Evolutionary conservation across 164 flowering plant genomes (phyloP), one percentile per base, ranked within the genome.

Genomic region (Paratinospora sagittata): DNA sequence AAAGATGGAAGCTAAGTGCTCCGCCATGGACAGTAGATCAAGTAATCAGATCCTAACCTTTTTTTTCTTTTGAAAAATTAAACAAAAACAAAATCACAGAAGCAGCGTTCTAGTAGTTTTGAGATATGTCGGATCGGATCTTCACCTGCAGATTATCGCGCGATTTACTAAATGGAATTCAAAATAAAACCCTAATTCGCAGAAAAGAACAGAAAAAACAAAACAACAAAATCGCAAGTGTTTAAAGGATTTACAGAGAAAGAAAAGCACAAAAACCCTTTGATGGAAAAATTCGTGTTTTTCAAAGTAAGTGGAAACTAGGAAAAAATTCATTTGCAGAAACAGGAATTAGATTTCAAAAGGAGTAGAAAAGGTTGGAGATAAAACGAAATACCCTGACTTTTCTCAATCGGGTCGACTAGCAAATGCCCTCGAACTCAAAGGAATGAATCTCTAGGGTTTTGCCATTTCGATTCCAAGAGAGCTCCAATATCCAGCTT

Each of bases 1-100:
- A 67, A 84, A 84, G 24, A 84, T 84, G 13, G 86, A 84, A 9
- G 86, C 86, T 41, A 84, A 65, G 63, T 84, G 86, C 72, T 81
- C 86, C 74, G 86, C 84, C 84, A 81, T 81, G 37, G 37, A 41
- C 10, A 24, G 45, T 24, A 73, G 55, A n/a, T n/a, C n/a, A n/a
- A n/a, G n/a, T n/a, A n/a, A n/a, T n/a, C n/a, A n/a, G n/a, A 58
- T 24, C 26, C 34, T 30, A 30, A 30, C 34, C 4, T 30, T 4
- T 30, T 30, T 4, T 30, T 30, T 4, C 34, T 30, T 30, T 30
- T 4, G 4, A 30, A 30, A 30, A 58, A 58, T 7, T 58, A 11
- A 58, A 58, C 26, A 58, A 21, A 58, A 1, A 6, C 63, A 1
- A n/a, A 58, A 36, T 36, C 6, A 7, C 45, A n/a, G n/a, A 2